A percentile compares a stretch with the other conserved stretches of the same genome.
phyloP scores from a whole-genome alignment of 23 red algal species.

The Gracilaria domingensis region DNA sequence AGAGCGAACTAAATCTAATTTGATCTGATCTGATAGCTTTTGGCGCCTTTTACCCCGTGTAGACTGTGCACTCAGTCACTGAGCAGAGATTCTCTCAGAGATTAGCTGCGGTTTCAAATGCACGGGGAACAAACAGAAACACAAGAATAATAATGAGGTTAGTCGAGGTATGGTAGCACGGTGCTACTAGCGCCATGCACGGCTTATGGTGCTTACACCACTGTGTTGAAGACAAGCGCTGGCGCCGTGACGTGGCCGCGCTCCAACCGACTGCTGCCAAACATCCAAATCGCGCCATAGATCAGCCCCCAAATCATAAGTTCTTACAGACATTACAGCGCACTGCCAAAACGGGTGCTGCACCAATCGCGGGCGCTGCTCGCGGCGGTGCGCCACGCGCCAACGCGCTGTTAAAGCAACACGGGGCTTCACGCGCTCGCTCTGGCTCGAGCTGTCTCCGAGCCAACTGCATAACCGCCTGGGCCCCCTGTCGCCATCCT shows the following conservation, averaged over 20 bases:
- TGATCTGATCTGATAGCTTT: no score
- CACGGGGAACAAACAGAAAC: no score
- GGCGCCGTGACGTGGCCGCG: slow-evolving; percentile 3
- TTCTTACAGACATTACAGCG: background rate
- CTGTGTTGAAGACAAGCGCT: background rate
- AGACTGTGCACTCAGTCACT: no score
- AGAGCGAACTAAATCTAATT: no score
- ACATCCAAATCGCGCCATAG: slow-evolving; percentile 20
- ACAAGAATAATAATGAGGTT: no score
- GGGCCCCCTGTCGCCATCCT: background rate
- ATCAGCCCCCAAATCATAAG: background rate
- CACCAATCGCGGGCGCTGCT: background rate
- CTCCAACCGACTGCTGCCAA: background rate
- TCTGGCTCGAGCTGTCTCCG: background rate
- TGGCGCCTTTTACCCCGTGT: no score
- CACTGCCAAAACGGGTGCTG: background rate
- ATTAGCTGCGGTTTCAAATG: no score
- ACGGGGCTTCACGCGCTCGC: background rate
- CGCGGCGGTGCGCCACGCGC: background rate
- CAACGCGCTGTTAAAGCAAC: background rate
- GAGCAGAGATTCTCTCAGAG: no score
- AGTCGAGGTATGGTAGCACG: no score
- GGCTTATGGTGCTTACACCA: background rate
- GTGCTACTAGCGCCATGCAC: no score
- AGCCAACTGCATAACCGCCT: background rate